Evolutionary conservation across 495 filamentous ascomycete genomes (phyloP).

Genomic region (Penicillium mononematosum): DNA sequence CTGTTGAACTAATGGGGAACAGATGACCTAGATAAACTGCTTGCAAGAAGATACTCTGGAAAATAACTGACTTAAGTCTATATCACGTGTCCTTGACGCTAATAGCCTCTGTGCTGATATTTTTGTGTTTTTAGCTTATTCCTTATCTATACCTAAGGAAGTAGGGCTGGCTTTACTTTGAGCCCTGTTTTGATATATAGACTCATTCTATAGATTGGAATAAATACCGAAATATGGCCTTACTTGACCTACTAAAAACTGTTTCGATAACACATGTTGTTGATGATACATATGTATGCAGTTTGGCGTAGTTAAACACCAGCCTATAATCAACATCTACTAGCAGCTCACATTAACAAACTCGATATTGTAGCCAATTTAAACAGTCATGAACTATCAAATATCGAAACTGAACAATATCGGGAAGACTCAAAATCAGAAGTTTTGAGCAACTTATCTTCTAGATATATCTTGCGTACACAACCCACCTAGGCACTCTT

Average conservation of each 20-base stretch:
- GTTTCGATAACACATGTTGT: neutral
- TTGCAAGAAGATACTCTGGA: neutral
- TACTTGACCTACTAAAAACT: neutral
- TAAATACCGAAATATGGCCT: neutral
- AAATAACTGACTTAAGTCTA: neutral
- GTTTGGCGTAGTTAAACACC: too few species aligned
- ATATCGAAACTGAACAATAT: too few species aligned
- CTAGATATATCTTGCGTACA: too few species aligned
- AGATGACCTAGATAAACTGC: neutral
- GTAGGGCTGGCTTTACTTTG: neutral
- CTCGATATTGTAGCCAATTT: too few species aligned
- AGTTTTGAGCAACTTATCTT: too few species aligned
- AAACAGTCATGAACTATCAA: too few species aligned
- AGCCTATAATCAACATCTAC: too few species aligned
- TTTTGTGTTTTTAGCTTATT: neutral
- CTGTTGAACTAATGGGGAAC: neutral
- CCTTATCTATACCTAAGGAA: neutral
- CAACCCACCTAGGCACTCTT: too few species aligned
- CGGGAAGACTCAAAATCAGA: too few species aligned
- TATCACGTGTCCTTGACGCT: neutral
- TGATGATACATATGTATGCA: too few species aligned
- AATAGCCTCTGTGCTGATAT: neutral
- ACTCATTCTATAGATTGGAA: neutral
- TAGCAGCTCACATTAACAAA: too few species aligned
- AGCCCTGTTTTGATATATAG: neutral